Percentiles rank a stretch among this genome's conserved stretches.
Conservation (phyloP, 1,139 yeast genomes). For the Blastobotrys persicus region DNA sequence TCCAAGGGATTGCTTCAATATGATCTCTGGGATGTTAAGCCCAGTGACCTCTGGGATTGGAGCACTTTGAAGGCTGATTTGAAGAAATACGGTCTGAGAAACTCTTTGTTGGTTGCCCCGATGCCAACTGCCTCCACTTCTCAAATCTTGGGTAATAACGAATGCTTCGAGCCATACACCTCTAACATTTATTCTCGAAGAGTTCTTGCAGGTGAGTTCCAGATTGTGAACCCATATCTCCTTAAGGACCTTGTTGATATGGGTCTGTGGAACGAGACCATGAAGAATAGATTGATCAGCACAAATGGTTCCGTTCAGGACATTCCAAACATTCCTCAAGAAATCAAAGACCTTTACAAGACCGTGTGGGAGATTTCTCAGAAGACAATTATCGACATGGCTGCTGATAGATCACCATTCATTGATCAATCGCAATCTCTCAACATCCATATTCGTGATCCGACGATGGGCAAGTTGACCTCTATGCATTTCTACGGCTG, state of each 20-base stretch:
- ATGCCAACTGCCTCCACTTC: constrained; percentile 97
- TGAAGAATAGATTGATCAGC: constrained; percentile 77
- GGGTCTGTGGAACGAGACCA: constrained; percentile 75
- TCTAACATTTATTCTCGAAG: constrained; percentile 85
- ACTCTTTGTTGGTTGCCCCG: constrained; percentile 83
- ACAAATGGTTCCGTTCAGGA: constrained; percentile 85
- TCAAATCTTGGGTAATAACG: constrained; percentile 83
- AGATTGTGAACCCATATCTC: constrained; percentile 80
- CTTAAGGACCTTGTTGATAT: constrained; percentile 77
- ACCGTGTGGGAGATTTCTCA: constrained; percentile 98
- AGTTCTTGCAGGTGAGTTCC: constrained; percentile 86
- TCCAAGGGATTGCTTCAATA: constrained; percentile 74
- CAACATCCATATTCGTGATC: constrained; percentile 80
- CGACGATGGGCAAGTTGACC: constrained; percentile 93
- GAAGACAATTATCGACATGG: constrained; percentile 84
- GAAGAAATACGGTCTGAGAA: constrained; percentile 65
- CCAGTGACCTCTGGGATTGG: constrained; percentile 76
- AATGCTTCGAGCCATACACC: constrained; percentile 89
- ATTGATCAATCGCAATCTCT: constrained; percentile 93
- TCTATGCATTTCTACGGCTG: constrained; percentile 97
- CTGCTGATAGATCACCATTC: constrained; percentile 91
- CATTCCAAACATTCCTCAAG: constrained; percentile 72
- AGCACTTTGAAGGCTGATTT: constrained; percentile 60
- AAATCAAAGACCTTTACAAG: constrained; percentile 74
- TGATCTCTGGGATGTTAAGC: constrained; percentile 77